phyloP scores from a whole-genome alignment of 495 filamentous ascomycete species.

The Aspergillus wentii region DNA sequence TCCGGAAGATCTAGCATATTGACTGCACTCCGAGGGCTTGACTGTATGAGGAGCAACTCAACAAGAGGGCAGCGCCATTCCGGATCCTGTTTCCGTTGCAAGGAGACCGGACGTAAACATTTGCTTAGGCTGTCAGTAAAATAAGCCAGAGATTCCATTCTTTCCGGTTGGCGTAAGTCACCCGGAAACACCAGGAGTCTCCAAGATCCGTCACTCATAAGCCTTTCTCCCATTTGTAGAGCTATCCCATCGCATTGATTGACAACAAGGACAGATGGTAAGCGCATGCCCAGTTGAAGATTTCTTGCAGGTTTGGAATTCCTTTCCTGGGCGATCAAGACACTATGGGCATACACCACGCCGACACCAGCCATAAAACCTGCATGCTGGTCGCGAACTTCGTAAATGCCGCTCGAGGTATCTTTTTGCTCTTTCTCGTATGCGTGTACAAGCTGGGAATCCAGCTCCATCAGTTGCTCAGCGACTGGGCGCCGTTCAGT shows the following conservation, averaged over 20 bases:
- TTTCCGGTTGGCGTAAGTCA: slow-evolving; percentile 25
- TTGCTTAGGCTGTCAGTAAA: slow-evolving; percentile 5
- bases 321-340: slow-evolving; percentile 8
- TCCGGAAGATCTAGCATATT: slow-evolving; percentile 16
- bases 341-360: slow-evolving; percentile 13
- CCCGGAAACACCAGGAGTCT: slow-evolving; percentile 57
- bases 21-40: slow-evolving; percentile 5
- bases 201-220: slow-evolving; percentile 54
- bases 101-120: too few relatives aligned
- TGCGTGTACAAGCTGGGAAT: slow-evolving; percentile 22
- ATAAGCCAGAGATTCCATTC: slow-evolving; percentile 1
- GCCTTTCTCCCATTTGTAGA: slow-evolving; percentile 46
- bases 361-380: slow-evolving; percentile 17
- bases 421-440: slow-evolving; percentile 7
- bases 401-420: slow-evolving; percentile 1
- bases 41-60: slow-evolving; percentile 14
- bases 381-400: slow-evolving; percentile 9
- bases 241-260: slow-evolving; percentile 52
- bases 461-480: slow-evolving; percentile 63
- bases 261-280: slow-evolving; percentile 52
- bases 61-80: too few relatives aligned
- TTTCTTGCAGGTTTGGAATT: slow-evolving; percentile 26
- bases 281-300: slow-evolving; percentile 51
- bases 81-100: too few relatives aligned
- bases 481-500: slow-evolving; percentile 56